Base-by-base conservation (phyloP, 441 rosid species). In the Sinapis alba region DNA sequence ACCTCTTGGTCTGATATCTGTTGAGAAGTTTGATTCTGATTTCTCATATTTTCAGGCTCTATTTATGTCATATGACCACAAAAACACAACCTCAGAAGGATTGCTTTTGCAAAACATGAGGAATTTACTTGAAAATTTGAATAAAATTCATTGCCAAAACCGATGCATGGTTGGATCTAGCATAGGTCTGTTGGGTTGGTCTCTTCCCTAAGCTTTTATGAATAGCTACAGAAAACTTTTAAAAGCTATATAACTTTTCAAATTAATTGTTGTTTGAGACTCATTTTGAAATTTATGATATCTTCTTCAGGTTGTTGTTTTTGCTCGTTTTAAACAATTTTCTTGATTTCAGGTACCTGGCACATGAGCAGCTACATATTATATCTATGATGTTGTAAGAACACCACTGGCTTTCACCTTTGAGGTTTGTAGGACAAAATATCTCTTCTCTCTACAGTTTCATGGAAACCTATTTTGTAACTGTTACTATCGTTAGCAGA, bases 331-430 rank as follows among this genome's bases (percentile, higher is more conserved):
- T 38, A 4, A 41, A n/a, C 9, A 18, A 27, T 45, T 50, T 62
- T 73, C 76, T 69, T 26, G 11, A 73, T 69, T 73, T 62, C 80
- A 96, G 99, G 89, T 93, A 93, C 83, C 81, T 96, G 65, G 98
- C 99, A 1, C 98, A 96, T 73, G 98, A 98, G 91, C 98, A 21
- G 97, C 98, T 60, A 93, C 99, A n/a, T 97, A 96, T 83, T 96
- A 88, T 87, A 91, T 93, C 87, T 91, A 88, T 36, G 97, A 92
- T 32, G 79, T 91, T 70, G 87, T 84, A 9, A 88, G 80, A 83
- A 92, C 86, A 69, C 99, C 99, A 20, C 88, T 93, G 97, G 92
- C 98, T 69, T 96, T 93, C 84, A 93, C 98, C 83, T 93, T 96
- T 67, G 99, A 96, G 99, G 99, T 93, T 62, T 76, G 86, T 77